Conservation (phyloP, 2,329 filamentous ascomycete species). For the Fusarium euwallaceae region DNA sequence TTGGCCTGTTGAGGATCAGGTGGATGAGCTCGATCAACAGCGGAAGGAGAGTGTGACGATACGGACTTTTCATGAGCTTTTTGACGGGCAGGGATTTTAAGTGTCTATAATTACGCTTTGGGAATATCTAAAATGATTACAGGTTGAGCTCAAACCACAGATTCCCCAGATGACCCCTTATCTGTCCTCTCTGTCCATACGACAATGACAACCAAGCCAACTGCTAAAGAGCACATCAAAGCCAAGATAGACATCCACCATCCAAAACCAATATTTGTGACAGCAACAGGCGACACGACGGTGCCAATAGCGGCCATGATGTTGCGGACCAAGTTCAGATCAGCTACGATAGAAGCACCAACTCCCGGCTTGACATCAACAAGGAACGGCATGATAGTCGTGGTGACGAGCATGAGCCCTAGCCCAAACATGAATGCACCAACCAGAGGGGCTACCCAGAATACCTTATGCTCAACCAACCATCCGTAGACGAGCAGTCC, state of each 20-base stretch:
- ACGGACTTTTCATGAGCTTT: too few species aligned
- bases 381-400: background rate
- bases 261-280: background rate
- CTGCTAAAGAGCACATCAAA: constrained; percentile 10
- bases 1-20: too few species aligned
- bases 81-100: too few species aligned
- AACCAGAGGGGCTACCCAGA: background rate
- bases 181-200: constrained; percentile 1
- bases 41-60: too few species aligned
- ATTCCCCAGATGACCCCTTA: background rate
- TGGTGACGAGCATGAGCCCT: background rate
- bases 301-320: background rate
- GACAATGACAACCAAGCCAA: background rate
- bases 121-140: too few species aligned
- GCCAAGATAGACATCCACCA: constrained; percentile 11
- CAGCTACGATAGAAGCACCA: background rate
- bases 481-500: background rate
- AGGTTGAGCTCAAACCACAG: too few species aligned
- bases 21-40: too few species aligned
- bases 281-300: background rate
- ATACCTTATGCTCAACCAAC: background rate
- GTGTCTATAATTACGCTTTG: too few species aligned
- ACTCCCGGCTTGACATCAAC: background rate
- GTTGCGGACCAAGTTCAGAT: background rate
- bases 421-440: background rate